phyloP scores from a whole-genome alignment of 331 rosid species.

The Acacia pycnantha region DNA sequence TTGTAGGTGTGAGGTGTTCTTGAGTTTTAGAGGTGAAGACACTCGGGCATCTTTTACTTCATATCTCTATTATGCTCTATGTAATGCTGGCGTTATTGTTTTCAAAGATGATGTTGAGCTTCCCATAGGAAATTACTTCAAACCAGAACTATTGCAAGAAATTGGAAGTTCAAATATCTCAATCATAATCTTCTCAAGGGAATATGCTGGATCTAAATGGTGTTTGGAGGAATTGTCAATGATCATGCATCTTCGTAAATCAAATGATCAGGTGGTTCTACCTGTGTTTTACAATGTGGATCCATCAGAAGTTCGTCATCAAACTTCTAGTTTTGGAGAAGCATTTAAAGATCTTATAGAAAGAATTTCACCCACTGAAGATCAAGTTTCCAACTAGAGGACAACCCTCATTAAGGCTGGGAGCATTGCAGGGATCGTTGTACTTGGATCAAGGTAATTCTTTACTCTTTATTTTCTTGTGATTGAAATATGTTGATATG shows the following conservation, averaged over 20 bases:
- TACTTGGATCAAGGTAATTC: background rate
- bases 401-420: background rate
- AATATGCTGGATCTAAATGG: background rate
- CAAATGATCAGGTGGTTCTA: background rate
- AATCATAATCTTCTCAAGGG: background rate
- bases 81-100: background rate
- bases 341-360: background rate
- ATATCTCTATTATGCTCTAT: background rate
- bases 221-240: background rate
- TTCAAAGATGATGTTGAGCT: background rate
- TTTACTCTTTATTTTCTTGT: background rate
- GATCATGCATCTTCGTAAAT: background rate
- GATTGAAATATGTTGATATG: background rate
- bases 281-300: background rate
- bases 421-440: background rate
- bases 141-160: background rate
- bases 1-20: background rate
- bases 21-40: background rate
- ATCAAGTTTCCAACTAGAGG: background rate
- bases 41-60: background rate
- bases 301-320: background rate
- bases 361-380: background rate
- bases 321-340: background rate
- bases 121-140: background rate
- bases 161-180: too few relatives aligned